Evolutionary conservation across 345 rosid genomes (phyloP).

Genomic region (Anastatica hierochuntica): DNA sequence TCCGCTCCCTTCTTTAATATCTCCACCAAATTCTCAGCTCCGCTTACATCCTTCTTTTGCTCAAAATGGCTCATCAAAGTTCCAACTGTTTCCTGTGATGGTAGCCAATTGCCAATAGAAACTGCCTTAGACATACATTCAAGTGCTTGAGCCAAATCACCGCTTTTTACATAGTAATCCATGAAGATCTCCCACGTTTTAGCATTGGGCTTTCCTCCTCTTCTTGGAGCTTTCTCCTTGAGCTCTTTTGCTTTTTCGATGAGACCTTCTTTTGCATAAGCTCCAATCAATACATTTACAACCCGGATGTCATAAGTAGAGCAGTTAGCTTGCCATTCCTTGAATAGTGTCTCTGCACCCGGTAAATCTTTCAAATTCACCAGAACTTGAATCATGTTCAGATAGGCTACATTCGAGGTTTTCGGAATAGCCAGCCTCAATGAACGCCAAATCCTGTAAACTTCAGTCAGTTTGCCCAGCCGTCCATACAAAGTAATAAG

Average conservation of each 20-base stretch:
- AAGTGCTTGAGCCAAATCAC: slow-evolving; percentile 43
- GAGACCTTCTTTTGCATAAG: slow-evolving; percentile 47
- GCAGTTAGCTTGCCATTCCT: slow-evolving; percentile 74
- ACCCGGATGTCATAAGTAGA: slow-evolving; percentile 63
- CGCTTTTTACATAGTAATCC: slow-evolving; percentile 50
- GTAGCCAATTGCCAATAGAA: slow-evolving; percentile 69
- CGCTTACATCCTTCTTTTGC: slow-evolving; percentile 62
- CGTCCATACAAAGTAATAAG: slow-evolving; percentile 71
- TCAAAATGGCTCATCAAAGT: slow-evolving; percentile 62
- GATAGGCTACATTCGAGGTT: slow-evolving; percentile 67
- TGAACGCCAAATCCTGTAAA: slow-evolving; percentile 89
- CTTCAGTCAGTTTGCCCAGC: slow-evolving; percentile 59
- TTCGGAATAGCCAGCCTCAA: slow-evolving; percentile 69
- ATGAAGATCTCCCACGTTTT: slow-evolving; percentile 79
- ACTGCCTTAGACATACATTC: slow-evolving; percentile 61
- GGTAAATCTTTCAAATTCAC: slow-evolving; percentile 81
- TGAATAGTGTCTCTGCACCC: slow-evolving; percentile 83
- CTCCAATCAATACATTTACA: slow-evolving; percentile 62
- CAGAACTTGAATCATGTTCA: slow-evolving; percentile 85
- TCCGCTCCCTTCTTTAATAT: slow-evolving; percentile 65
- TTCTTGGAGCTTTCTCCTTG: slow-evolving; percentile 51
- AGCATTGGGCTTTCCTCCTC: slow-evolving; percentile 65
- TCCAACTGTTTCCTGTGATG: slow-evolving; percentile 42
- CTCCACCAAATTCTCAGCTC: slow-evolving; percentile 69
- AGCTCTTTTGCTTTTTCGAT: slow-evolving; percentile 61